Evolutionary conservation across 345 rosid genomes (phyloP).

Genomic region (Heritiera fomes): DNA sequence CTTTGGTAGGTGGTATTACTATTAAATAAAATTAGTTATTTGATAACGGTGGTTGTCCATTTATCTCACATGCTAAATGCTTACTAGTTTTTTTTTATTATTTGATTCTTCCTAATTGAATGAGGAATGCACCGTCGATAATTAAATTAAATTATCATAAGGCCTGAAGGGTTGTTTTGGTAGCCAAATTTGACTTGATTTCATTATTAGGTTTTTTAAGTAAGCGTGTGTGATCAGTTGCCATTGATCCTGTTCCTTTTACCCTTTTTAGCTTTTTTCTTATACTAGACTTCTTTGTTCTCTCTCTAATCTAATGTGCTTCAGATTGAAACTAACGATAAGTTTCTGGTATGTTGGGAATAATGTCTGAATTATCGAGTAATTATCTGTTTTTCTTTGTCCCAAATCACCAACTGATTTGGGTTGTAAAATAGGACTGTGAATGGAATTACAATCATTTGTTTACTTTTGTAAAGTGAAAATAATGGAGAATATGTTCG

Average conservation of each 20-base stretch:
- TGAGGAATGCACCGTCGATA: background rate
- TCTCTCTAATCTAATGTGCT: too few species aligned
- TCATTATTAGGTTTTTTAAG: background rate
- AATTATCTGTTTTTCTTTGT: background rate
- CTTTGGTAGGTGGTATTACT: background rate
- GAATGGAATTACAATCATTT: background rate
- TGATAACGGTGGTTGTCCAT: background rate
- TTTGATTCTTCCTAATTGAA: background rate
- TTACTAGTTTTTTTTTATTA: slow-evolving; percentile 17
- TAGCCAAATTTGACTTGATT: slow-evolving; percentile 29
- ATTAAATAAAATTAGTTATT: slow-evolving; percentile 3
- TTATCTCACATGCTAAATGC: slow-evolving; percentile 1
- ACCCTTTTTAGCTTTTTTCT: background rate
- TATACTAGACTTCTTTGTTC: background rate
- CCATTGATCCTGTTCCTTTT: too few species aligned
- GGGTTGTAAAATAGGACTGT: background rate
- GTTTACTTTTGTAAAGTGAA: background rate
- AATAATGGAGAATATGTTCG: background rate
- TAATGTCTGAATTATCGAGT: background rate
- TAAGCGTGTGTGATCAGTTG: background rate
- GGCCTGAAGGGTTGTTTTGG: slow-evolving; percentile 5
- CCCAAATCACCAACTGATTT: background rate
- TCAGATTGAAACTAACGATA: too few species aligned
- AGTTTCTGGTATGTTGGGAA: too few species aligned
- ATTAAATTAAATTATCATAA: background rate